Percentiles rank a stretch among this genome's conserved stretches.
phyloP scores from a whole-genome alignment of 2,329 filamentous ascomycete genomes.

The Penicillium olsonii region DNA sequence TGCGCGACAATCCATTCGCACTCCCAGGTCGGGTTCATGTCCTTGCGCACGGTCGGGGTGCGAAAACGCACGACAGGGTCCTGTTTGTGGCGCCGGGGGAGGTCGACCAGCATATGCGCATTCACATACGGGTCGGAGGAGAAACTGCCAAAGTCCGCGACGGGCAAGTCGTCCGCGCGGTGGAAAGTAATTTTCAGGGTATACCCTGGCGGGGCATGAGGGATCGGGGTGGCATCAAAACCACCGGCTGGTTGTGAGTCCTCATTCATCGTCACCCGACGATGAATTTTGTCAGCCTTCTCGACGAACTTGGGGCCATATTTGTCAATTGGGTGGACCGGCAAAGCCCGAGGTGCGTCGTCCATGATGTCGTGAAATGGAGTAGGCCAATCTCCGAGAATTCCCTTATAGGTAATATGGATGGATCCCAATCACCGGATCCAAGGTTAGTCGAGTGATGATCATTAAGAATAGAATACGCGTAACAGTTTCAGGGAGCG shows the following conservation, averaged over 20 bases:
- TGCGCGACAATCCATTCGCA: slow-evolving; percentile 87
- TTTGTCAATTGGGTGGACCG: slow-evolving; percentile 32
- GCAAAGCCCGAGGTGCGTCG: slow-evolving; percentile 18
- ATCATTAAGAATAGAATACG: not conserved
- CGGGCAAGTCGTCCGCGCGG: slow-evolving; percentile 75
- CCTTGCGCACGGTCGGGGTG: slow-evolving; percentile 72
- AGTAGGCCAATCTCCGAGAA: not conserved
- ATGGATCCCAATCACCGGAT: not conserved
- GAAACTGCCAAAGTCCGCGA: slow-evolving; percentile 74
- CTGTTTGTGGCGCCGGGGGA: slow-evolving; percentile 80
- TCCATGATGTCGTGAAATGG: slow-evolving; percentile 4
- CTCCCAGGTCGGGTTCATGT: slow-evolving; percentile 77
- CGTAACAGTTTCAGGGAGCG: too few relatives aligned
- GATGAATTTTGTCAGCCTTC: slow-evolving; percentile 42
- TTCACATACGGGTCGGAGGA: slow-evolving; percentile 82
- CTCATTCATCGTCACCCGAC: slow-evolving; percentile 31
- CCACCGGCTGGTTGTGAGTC: slow-evolving; percentile 66
- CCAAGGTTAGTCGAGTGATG: not conserved
- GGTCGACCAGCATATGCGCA: slow-evolving; percentile 70
- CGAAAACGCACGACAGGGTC: slow-evolving; percentile 74
- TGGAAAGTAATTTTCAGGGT: slow-evolving; percentile 85
- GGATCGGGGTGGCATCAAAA: slow-evolving; percentile 77
- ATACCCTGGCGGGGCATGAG: slow-evolving; percentile 73
- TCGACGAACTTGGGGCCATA: slow-evolving; percentile 42
- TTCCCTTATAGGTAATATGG: not conserved